These are phyloP conservation scores for Aspergillus intermedius DNA, from an alignment of 2,329 filamentous ascomycete species.

Conservation along the genomic window DNA sequence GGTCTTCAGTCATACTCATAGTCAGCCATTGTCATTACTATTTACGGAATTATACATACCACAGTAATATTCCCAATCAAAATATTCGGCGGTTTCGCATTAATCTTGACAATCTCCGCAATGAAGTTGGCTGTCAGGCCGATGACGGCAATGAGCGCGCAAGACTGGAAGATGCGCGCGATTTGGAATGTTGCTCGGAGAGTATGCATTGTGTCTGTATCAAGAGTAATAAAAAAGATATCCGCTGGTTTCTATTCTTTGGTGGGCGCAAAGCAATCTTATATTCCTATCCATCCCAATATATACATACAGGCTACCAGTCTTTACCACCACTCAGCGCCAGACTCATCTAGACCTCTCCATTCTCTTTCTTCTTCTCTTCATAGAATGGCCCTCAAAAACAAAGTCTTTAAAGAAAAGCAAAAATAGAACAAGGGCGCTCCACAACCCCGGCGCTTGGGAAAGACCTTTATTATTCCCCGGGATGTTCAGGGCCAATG, in stretches of 20 bases:
- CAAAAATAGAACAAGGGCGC: too few species aligned
- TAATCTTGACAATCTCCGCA: constrained; percentile 61
- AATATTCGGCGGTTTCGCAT: constrained; percentile 61
- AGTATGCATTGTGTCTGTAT: constrained; percentile 39
- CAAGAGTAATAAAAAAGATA: too few species aligned
- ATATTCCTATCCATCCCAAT: background rate
- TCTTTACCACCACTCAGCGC: background rate
- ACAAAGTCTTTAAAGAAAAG: too few species aligned
- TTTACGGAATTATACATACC: constrained; percentile 48
- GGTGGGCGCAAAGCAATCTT: background rate
- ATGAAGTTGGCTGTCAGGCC: constrained; percentile 80
- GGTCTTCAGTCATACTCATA: constrained; percentile 46
- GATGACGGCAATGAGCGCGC: constrained; percentile 68
- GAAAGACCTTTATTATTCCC: too few species aligned
- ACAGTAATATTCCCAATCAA: constrained; percentile 73
- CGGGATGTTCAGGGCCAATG: too few species aligned
- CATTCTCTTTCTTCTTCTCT: too few species aligned
- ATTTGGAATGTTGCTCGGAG: constrained; percentile 72
- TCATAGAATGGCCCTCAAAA: too few species aligned
- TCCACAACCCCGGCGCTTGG: too few species aligned
- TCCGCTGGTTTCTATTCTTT: background rate
- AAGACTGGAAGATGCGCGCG: constrained; percentile 63
- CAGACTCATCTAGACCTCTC: too few species aligned
- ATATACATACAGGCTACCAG: background rate
- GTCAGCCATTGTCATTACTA: background rate